Conservation (phyloP, 371 early-diverging fungal species). For the Apophysomyces variabilis region DNA sequence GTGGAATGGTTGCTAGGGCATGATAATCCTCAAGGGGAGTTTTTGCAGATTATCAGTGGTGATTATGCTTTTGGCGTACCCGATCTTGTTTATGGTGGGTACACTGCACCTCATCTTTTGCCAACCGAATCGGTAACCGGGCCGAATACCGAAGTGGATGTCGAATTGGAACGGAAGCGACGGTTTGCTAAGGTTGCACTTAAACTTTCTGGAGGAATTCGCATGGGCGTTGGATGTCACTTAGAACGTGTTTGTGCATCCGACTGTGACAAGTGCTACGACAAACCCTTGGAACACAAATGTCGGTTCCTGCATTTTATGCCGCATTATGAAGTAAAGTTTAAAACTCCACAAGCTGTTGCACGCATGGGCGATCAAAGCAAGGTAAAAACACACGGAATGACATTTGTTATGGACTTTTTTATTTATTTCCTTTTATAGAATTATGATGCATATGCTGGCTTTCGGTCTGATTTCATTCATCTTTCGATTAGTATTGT, state of each 20-base stretch:
- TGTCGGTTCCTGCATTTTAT: conserved; percentile 47
- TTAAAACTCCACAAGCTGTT: conserved; percentile 50
- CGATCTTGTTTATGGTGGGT: conserved; percentile 45
- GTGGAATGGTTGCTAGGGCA: conserved; percentile 46
- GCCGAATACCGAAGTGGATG: not conserved
- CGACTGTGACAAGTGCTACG: conserved; percentile 54
- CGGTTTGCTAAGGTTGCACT: conserved; percentile 45
- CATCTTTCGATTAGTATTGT: conserved; percentile 62
- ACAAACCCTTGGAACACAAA: conserved; percentile 22
- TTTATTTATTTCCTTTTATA: conserved; percentile 16
- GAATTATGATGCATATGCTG: conserved; percentile 66
- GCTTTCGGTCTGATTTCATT: conserved; percentile 68
- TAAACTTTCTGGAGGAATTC: conserved; percentile 47
- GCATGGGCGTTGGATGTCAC: conserved; percentile 54
- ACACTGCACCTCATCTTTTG: conserved; percentile 31
- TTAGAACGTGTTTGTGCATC: conserved; percentile 30
- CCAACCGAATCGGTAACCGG: conserved; percentile 1
- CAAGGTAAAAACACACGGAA: conserved; percentile 28
- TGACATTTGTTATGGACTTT: not conserved
- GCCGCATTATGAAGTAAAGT: conserved; percentile 59
- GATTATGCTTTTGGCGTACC: conserved; percentile 57
- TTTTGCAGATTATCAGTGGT: conserved; percentile 53
- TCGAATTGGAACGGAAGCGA: conserved; percentile 9
- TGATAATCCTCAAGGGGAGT: conserved; percentile 45
- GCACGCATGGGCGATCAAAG: conserved; percentile 24